Base-by-base conservation (phyloP, 2,329 filamentous ascomycete species). In the Catunica adiposa region DNA sequence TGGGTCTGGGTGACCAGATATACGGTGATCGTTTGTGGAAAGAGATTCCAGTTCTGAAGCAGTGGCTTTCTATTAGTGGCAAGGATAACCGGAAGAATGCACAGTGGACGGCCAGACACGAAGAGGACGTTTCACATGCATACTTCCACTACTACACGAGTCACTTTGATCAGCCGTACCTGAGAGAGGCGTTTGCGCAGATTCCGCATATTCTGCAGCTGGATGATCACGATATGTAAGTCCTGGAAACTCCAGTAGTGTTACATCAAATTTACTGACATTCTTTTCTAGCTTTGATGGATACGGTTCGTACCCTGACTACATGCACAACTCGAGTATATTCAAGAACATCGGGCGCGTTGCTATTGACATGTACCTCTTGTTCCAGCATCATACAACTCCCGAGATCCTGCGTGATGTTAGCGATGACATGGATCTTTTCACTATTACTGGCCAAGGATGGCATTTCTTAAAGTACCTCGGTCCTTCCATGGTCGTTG, bases 61-160 rank as follows among this genome's bases (percentile, higher is more conserved):
- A 97, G 67, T 98, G 92, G 92, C 80, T 96, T 47, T 80, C 84
- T 8, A 92, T 89, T 70, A 89, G 84, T 63, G 92, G 92, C 4
- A 89, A 95, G 61, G 92, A 97, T 56, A 92, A 89, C 62, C 78
- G 94, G 58, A 94, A 89, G 71, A 94, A 83, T 62, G 83, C 88
- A 0, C 77, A 83, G 46, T 98, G 92, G 92, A 95, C 89, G 6
- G 88, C 90, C 2, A 83, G 88, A 52, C 87, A 97, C 63, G 89
- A 98, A 65, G 90, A 98, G 64, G 92, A 98, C 64, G 88, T 95
- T 17, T 83, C 84, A 1, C 89, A 97, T 68, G 89, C 92, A 6
- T 98, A 95, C 71, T 98, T 98, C 69, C 92, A 98, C 68, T 98
- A 95, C 68, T 98, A 98, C 66, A 95, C 89, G 1, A 95, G 89